Evolutionary conservation across 2,329 filamentous ascomycete genomes (phyloP).

Genomic region (Ascosphaera pollenicola): DNA sequence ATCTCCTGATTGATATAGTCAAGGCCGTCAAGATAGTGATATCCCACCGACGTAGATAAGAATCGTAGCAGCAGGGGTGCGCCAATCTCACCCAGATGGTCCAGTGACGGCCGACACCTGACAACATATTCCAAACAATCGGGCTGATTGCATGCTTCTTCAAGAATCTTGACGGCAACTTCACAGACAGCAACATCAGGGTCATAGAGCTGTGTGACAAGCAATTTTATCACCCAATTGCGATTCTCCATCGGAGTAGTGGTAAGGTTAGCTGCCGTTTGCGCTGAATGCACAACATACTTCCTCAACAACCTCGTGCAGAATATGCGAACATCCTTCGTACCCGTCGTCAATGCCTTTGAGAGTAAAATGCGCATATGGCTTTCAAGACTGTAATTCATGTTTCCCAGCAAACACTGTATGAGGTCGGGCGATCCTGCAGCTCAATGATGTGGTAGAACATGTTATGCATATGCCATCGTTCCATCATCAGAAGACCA

Average conservation of each 20-base stretch:
- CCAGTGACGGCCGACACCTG: conserved; percentile 78
- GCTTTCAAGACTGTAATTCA: conserved; percentile 75
- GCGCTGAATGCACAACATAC: conserved; percentile 42
- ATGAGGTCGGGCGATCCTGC: conserved; percentile 82
- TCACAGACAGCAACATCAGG: conserved; percentile 94
- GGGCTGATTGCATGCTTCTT: conserved; percentile 89
- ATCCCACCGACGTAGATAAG: conserved; percentile 85
- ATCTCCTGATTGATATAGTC: conserved; percentile 99
- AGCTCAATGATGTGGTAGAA: conserved; percentile 96
- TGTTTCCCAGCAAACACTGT: conserved; percentile 65
- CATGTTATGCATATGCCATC: conserved; percentile 99
- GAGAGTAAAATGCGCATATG: conserved; percentile 84
- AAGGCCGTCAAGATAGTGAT: conserved; percentile 87
- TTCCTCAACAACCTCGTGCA: conserved; percentile 71
- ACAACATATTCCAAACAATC: conserved; percentile 88
- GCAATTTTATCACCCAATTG: conserved; percentile 85
- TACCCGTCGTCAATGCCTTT: conserved; percentile 78
- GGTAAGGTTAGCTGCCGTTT: conserved; percentile 6
- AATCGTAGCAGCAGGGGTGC: conserved; percentile 83
- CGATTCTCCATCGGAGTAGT: conserved; percentile 31
- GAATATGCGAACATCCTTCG: conserved; percentile 76
- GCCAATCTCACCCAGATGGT: conserved; percentile 91
- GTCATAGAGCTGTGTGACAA: conserved; percentile 98
- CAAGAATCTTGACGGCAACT: conserved; percentile 86
- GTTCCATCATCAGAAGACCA: conserved; percentile 73